Conservation (phyloP, 2,329 filamentous ascomycete species). For the Hypoxylon sp. region DNA sequence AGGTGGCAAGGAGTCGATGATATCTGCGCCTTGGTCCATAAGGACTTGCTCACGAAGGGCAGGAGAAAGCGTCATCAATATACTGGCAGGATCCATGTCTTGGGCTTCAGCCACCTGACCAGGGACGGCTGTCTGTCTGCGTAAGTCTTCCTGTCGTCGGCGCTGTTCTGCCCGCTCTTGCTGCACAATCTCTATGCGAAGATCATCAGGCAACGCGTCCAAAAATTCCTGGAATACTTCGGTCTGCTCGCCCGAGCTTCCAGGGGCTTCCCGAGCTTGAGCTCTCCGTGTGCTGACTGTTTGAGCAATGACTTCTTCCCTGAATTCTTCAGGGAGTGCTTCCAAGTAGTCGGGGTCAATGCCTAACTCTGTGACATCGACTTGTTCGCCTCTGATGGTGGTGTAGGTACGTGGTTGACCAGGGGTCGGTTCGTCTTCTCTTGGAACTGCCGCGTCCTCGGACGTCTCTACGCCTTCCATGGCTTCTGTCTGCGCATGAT, state of each 20-base stretch:
- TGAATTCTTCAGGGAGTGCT: slow-evolving; percentile 95
- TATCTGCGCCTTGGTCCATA: slow-evolving; percentile 90
- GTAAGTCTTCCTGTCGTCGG: slow-evolving; percentile 84
- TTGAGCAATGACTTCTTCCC: slow-evolving; percentile 94
- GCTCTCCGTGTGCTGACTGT: slow-evolving; percentile 86
- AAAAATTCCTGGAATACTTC: slow-evolving; percentile 95
- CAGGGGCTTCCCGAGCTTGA: slow-evolving; percentile 76
- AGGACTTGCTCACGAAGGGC: slow-evolving; percentile 87
- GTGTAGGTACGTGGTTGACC: slow-evolving; percentile 78
- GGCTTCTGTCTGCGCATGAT: slow-evolving; percentile 46
- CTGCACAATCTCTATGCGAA: slow-evolving; percentile 89
- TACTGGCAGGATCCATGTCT: slow-evolving; percentile 94
- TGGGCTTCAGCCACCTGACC: slow-evolving; percentile 63
- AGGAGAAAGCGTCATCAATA: slow-evolving; percentile 89
- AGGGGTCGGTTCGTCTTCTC: slow-evolving; percentile 57
- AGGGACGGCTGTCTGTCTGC: slow-evolving; percentile 71
- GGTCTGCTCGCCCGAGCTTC: slow-evolving; percentile 77
- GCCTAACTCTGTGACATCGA: slow-evolving; percentile 93
- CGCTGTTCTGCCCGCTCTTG: slow-evolving; percentile 91
- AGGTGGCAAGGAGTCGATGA: slow-evolving; percentile 84
- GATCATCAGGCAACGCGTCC: slow-evolving; percentile 89
- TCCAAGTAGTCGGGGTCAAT: slow-evolving; percentile 96
- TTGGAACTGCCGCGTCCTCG: slow-evolving; percentile 49
- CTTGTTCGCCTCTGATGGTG: slow-evolving; percentile 84
- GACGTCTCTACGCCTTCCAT: slow-evolving; percentile 55